Evolutionary conservation across 106 monocot species (phyloP).

Genomic region (Vanilla planifolia): DNA sequence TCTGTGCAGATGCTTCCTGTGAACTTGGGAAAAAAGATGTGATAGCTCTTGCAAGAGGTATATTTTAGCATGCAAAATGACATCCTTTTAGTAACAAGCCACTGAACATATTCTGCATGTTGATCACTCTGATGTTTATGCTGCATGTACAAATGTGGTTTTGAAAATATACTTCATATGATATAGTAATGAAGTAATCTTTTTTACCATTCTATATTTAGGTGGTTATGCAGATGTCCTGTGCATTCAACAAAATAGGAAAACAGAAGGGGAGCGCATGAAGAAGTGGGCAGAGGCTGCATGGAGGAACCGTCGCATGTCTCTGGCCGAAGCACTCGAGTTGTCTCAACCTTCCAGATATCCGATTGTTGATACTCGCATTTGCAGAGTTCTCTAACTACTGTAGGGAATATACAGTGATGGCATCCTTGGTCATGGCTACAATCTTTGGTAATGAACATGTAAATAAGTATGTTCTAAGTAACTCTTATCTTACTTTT

Average conservation of each 20-base stretch:
- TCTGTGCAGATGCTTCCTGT: slow-evolving; percentile 21
- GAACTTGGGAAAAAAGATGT: slow-evolving; percentile 42
- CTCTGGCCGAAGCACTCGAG: slow-evolving; percentile 60
- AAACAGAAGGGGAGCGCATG: slow-evolving; percentile 66
- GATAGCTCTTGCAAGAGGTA: slow-evolving; percentile 80
- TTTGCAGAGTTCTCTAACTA: slow-evolving; percentile 57
- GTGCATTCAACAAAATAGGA: slow-evolving; percentile 75
- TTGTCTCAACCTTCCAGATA: slow-evolving; percentile 45
- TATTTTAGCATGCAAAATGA: slow-evolving; percentile 3
- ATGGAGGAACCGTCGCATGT: slow-evolving; percentile 70
- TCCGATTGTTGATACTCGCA: slow-evolving; percentile 60
- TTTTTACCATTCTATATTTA: slow-evolving; percentile 3
- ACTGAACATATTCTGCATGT: neutral
- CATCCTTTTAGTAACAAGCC: neutral
- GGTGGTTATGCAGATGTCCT: slow-evolving; percentile 67
- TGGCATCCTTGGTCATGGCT: too few relatives aligned
- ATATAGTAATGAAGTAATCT: neutral
- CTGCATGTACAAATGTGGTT: neutral
- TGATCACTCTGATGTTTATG: neutral
- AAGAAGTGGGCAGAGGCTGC: slow-evolving; percentile 61
- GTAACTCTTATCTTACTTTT: too few relatives aligned
- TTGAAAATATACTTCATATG: too few relatives aligned
- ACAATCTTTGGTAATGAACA: too few relatives aligned
- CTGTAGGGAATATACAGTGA: too few relatives aligned
- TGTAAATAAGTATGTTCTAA: too few relatives aligned